Base-by-base conservation (phyloP, 2,329 filamentous ascomycete species). In the Phialophora verrucosa region DNA sequence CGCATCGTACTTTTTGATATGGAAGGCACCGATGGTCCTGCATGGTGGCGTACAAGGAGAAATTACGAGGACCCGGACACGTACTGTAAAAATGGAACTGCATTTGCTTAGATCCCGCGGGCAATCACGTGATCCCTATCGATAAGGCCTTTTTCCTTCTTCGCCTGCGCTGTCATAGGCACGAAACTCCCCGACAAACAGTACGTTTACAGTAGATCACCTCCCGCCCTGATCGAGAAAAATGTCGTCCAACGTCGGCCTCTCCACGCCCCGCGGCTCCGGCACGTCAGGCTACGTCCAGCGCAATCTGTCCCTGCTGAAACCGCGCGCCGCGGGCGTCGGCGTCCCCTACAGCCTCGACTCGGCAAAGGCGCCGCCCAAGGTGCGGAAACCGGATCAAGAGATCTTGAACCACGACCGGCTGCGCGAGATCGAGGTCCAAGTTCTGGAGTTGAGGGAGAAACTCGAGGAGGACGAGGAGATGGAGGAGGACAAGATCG, bases 251-350 rank as follows among this genome's bases (percentile, higher is more conserved):
- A 99, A 99, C 82, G 95, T 99, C 75, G 96, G 95, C 65, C 92
- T 99, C 74, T 89, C 90, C 64, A 99, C 95, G 4, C 95, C 95
- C 2, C 90, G 95, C 75, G 95, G 95, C 72, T 96, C 91, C 76
- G 95, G 95, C 56, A 99, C 95, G 64, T 98, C 94, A 0, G 95
- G 95, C 76, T 98, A 98, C 78, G 94, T 99, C 64, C 94, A 98
- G 81, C 92, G 93, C 79, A 99, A 98, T 82, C 88, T 93, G 42
- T 95, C 95, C 20, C 89, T 94, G 76, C 88, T 97, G 73, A 88
- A 86, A 76, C 93, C 91, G 32, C 93, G 94, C 80, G 92, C 96
- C 81, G 69, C 75, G 29, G 79, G 78, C 57, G 86, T 88, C 74
- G 85, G 83, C 66, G 88, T 89, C 20, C 93, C 93, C 0, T 97